Conservation (phyloP, 73 alveolate species). For the Stentor coeruleus region DNA sequence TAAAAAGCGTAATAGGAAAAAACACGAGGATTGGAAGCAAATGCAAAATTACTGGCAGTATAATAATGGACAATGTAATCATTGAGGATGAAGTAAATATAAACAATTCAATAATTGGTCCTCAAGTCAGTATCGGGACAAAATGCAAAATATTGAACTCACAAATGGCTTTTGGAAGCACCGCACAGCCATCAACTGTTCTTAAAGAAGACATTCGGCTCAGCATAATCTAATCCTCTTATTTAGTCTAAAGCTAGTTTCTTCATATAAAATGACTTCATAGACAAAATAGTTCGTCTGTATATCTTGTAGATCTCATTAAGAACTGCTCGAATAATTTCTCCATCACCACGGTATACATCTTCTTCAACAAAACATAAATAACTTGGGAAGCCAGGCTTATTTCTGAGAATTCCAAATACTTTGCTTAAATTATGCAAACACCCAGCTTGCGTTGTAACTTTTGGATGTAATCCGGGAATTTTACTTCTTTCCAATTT, state of each 20-base stretch:
- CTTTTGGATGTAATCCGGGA: constrained; percentile 12
- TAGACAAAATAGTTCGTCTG: neutral
- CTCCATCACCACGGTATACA: constrained; percentile 1
- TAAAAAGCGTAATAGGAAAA: constrained; percentile 35
- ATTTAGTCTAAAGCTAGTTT: neutral
- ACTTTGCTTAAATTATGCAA: constrained; percentile 26
- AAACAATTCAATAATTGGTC: constrained; percentile 3
- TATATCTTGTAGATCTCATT: neutral
- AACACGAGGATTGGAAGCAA: constrained; percentile 40
- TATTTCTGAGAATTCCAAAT: constrained; percentile 23
- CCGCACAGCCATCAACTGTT: neutral
- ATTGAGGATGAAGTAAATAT: constrained; percentile 36
- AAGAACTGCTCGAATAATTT: constrained; percentile 1
- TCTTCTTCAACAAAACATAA: constrained; percentile 1
- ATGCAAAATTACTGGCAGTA: constrained; percentile 35
- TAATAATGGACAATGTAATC: constrained; percentile 30
- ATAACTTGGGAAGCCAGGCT: constrained; percentile 19
- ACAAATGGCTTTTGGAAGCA: neutral
- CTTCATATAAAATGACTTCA: neutral
- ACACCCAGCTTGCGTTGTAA: constrained; percentile 20
- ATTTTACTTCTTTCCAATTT: neutral
- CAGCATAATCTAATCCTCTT: neutral
- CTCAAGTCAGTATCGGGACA: neutral
- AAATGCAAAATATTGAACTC: constrained; percentile 8
- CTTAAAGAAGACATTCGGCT: constrained; percentile 20